Evolutionary conservation across 495 filamentous ascomycete genomes (phyloP).

Genomic region (Ascodesmis nigricans): DNA sequence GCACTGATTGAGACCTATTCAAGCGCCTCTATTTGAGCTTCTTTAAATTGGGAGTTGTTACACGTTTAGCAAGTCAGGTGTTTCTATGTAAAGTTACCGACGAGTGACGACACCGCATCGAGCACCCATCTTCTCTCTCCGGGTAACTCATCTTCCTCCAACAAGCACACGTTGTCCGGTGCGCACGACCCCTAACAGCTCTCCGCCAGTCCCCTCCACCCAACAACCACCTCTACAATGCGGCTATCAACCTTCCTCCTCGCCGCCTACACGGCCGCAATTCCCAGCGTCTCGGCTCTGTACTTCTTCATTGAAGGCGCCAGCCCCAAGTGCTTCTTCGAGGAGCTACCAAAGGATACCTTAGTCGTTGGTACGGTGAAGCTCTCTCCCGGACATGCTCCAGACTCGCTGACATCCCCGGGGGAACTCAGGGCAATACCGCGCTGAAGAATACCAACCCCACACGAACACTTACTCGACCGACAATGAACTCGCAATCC

Average conservation of each 20-base stretch:
- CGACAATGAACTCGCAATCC: conserved; percentile 53
- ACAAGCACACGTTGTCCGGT: no score
- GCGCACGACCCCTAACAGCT: no score
- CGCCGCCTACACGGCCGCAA: conserved; percentile 17
- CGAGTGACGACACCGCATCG: no score
- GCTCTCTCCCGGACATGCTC: neutral
- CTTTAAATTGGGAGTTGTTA: no score
- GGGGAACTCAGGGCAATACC: conserved; percentile 46
- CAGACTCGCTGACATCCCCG: neutral
- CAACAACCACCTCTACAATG: conserved; percentile 5
- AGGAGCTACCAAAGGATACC: conserved; percentile 95
- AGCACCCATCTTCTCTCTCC: no score
- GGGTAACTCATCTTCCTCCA: no score
- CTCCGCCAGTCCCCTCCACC: no score
- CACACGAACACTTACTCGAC: conserved; percentile 38
- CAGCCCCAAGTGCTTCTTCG: conserved; percentile 77
- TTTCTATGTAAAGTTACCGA: no score
- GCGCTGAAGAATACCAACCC: conserved; percentile 55
- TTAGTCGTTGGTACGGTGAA: conserved; percentile 55
- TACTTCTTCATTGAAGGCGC: conserved; percentile 90
- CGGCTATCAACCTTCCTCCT: conserved; percentile 16
- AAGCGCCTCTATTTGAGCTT: no score
- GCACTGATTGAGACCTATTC: no score
- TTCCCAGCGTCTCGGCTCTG: conserved; percentile 47
- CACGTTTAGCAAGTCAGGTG: no score